phyloP scores from a whole-genome alignment of 2,329 filamentous ascomycete species.

The Exophiala phaeomuriformis region DNA sequence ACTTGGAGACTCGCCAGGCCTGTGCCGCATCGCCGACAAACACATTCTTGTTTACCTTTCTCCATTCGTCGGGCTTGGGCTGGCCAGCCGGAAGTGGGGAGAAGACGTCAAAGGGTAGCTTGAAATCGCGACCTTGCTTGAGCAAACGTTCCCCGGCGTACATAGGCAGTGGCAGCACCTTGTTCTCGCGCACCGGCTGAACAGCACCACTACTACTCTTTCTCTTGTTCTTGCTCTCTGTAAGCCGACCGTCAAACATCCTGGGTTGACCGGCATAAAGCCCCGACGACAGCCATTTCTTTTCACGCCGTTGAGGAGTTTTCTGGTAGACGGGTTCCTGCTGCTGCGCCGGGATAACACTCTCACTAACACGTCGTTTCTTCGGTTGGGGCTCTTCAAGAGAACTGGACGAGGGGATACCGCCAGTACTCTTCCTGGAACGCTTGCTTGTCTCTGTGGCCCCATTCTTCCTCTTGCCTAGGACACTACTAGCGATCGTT shows the following conservation, averaged over 20 bases:
- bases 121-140: constrained; percentile 70
- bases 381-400: constrained; percentile 32
- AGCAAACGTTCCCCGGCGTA: constrained; percentile 67
- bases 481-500: constrained; percentile 41
- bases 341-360: background rate
- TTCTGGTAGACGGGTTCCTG: constrained; percentile 9
- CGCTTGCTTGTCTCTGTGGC: constrained; percentile 53
- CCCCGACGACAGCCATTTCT: constrained; percentile 74
- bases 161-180: constrained; percentile 65
- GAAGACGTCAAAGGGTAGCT: constrained; percentile 83
- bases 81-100: constrained; percentile 77
- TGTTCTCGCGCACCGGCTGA: constrained; percentile 44
- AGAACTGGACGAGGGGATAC: constrained; percentile 1
- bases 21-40: constrained; percentile 78
- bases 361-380: constrained; percentile 37
- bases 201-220: constrained; percentile 36
- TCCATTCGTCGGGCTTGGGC: constrained; percentile 88
- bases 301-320: constrained; percentile 45
- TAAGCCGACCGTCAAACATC: constrained; percentile 40
- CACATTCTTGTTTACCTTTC: constrained; percentile 84
- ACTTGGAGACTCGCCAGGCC: constrained; percentile 72
- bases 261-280: constrained; percentile 76
- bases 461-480: constrained; percentile 53
- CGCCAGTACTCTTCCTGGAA: constrained; percentile 44
- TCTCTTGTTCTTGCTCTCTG: constrained; percentile 43